Evolutionary conservation across 108 stramenopile species (phyloP).

Genomic region (Bacterosira constricta): DNA sequence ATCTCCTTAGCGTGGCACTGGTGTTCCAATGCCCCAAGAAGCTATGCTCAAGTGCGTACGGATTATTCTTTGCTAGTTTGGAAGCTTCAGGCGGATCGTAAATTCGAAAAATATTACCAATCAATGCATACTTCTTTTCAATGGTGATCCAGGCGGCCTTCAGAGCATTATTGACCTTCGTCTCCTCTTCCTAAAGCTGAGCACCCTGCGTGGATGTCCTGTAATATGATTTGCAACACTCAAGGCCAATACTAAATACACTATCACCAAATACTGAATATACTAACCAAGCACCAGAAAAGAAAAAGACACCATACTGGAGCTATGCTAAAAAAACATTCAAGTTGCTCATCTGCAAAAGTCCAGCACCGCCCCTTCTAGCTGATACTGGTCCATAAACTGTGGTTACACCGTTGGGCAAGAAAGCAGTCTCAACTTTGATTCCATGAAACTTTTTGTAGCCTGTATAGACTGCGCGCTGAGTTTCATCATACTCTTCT

Average conservation of each 20-base stretch:
- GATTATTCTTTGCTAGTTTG: neutral
- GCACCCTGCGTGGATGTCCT: neutral
- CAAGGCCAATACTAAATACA: no score
- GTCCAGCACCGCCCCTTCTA: neutral
- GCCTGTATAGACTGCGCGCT: slow-evolving; percentile 16
- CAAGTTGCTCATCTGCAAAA: slow-evolving; percentile 1
- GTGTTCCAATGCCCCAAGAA: no score
- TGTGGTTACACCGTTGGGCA: slow-evolving; percentile 17
- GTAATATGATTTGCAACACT: no score
- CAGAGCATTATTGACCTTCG: neutral
- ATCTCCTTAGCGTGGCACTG: no score
- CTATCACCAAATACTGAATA: no score
- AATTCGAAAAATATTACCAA: neutral
- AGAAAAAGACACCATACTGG: no score
- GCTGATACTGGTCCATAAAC: slow-evolving; percentile 18
- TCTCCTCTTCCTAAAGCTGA: neutral
- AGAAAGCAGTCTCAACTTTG: slow-evolving; percentile 9
- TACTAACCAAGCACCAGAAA: no score
- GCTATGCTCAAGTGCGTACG: slow-evolving; percentile 12
- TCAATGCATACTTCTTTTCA: neutral
- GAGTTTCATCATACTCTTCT: neutral
- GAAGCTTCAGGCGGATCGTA: neutral
- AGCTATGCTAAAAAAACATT: slow-evolving; percentile 2
- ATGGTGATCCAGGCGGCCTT: neutral
- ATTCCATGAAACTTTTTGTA: slow-evolving; percentile 15